Evolutionary conservation across 2,329 filamentous ascomycete genomes (phyloP), one percentile per base, ranked within the genome.

Genomic region (Aspergillus caelatus): DNA sequence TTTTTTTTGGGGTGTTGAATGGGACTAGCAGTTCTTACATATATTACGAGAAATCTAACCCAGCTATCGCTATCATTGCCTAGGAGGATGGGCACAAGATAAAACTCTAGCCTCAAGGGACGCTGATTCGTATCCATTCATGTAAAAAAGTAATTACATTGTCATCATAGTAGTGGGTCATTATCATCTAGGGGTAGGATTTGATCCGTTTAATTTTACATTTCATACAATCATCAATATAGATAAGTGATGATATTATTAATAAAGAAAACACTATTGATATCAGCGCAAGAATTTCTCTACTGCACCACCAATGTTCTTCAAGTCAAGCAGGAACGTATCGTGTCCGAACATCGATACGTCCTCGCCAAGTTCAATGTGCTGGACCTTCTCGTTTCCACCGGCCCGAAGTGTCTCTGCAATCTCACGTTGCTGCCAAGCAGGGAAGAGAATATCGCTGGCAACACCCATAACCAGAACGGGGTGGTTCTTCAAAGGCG

Each of bases 381-480:
- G 93, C 52, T 89, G 90, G 0, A 99, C 94, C 36, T 86, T 88
- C 65, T 87, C 84, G 73, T 97, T 98, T 0, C 95, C 95, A 0
- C 86, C 86, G 39, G 86, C 85, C 64, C 88, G 87, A 67, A 99
- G 82, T 3, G 94, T 91, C 73, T 94, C 89, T 4, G 94, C 94
- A 65, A 99, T 89, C 78, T 99, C 95, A 59, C 92, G 88, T 81
- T 99, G 95, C 81, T 99, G 95, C 94, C 95, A 99, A 0, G 95
- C 93, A 0, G 95, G 95, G 80, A 99, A 99, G 41, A 99, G 81
- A 57, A 97, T 98, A 75, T 99, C 95, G 71, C 93, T 97, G 0
- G 93, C 92, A 4, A 98, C 95, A 39, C 95, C 95, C 82, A 99
- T 89, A 12, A 99, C 92, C 26, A 99, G 84, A 0, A 92, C 90